Percentiles rank a stretch among this genome's conserved stretches.
Conservation (phyloP, 441 rosid genomes). For the Syzygium malaccense region DNA sequence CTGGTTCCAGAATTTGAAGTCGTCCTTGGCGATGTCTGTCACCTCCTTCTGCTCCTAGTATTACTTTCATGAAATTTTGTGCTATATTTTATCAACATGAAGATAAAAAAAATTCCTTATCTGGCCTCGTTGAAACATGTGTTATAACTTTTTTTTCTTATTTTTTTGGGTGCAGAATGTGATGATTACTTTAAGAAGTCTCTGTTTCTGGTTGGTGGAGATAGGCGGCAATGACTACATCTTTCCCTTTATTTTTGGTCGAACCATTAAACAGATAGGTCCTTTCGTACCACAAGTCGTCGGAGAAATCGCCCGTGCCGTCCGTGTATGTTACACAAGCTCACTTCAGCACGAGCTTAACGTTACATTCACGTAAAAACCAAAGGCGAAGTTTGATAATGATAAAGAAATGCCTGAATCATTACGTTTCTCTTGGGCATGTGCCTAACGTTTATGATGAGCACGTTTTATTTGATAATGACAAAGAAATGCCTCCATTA, state of each 20-base stretch:
- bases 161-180: slow-evolving; percentile 29
- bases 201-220: slow-evolving; percentile 60
- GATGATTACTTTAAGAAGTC: slow-evolving; percentile 46
- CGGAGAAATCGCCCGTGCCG: slow-evolving; percentile 31
- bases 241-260: slow-evolving; percentile 36
- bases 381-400: too few relatives aligned
- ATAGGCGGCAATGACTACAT: slow-evolving; percentile 82
- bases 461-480: not conserved
- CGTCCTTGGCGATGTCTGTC: not conserved
- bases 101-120: not conserved
- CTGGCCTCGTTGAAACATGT: not conserved
- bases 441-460: not conserved
- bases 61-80: not conserved
- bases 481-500: not conserved
- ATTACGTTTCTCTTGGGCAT: not conserved
- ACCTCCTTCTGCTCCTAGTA: not conserved
- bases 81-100: not conserved
- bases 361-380: not conserved
- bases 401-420: too few relatives aligned
- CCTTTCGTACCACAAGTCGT: slow-evolving; percentile 43
- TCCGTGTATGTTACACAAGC: slow-evolving; percentile 26
- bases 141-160: not conserved
- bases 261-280: slow-evolving; percentile 23
- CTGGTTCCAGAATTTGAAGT: too few relatives aligned
- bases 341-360: not conserved